Evolutionary conservation across 805 yeast genomes (phyloP).

Genomic region (Zygoascus tannicola): DNA sequence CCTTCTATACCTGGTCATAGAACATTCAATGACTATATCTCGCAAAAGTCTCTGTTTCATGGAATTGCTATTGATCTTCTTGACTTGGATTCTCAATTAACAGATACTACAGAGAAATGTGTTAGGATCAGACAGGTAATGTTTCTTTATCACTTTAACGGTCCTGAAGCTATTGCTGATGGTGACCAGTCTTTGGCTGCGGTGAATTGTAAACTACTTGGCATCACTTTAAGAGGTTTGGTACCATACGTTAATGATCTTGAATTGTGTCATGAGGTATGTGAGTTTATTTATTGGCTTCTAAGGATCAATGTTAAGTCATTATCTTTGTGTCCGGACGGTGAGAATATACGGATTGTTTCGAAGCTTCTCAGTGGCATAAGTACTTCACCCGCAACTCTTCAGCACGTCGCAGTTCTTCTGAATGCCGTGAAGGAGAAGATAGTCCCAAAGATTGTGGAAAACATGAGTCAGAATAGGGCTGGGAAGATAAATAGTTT

Average conservation of each 20-base stretch:
- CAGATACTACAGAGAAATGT: neutral
- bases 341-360: neutral
- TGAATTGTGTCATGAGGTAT: neutral
- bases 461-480: neutral
- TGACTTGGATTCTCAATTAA: neutral
- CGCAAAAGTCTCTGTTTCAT: neutral
- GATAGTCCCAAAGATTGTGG: neutral
- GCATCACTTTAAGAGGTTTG: neutral
- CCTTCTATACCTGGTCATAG: neutral
- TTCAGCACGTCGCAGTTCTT: neutral
- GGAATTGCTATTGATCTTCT: neutral
- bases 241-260: neutral
- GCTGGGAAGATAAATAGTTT: neutral
- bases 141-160: neutral
- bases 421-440: neutral
- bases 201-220: neutral
- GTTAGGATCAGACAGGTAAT: neutral
- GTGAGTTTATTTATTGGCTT: neutral
- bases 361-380: neutral
- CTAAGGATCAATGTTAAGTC: neutral
- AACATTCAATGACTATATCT: neutral
- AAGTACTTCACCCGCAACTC: neutral
- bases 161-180: neutral
- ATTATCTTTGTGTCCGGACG: neutral
- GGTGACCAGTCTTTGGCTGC: neutral